A percentile compares a stretch with the other conserved stretches of the same genome.
These are phyloP conservation scores for Puccinellia tenuiflora DNA, from an alignment of 176 grass and related monocot genomes.

Conservation along the genomic window DNA sequence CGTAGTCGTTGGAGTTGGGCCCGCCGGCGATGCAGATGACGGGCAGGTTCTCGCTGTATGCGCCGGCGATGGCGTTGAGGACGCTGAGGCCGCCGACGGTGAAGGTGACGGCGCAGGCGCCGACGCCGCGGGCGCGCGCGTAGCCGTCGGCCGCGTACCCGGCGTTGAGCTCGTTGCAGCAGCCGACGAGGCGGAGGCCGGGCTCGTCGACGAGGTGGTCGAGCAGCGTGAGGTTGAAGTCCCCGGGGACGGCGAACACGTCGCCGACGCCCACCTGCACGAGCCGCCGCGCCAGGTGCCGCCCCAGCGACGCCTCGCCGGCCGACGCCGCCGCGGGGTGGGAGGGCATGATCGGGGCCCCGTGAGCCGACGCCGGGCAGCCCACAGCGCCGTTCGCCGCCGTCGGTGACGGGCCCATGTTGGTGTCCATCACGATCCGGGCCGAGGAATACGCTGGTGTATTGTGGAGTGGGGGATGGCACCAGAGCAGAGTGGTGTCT, in stretches of 20 bases:
- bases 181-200: conserved; percentile 73
- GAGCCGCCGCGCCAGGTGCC: conserved; percentile 66
- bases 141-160: conserved; percentile 89
- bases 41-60: conserved; percentile 91
- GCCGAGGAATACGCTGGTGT: not conserved
- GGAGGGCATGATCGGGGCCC: conserved; percentile 37
- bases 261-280: conserved; percentile 71
- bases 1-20: conserved; percentile 90
- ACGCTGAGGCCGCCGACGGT: conserved; percentile 92
- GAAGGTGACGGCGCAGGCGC: conserved; percentile 80
- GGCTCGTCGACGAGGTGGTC: conserved; percentile 85
- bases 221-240: conserved; percentile 94
- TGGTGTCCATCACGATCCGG: conserved; percentile 48
- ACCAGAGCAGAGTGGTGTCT: not conserved
- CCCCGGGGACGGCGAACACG: conserved; percentile 84
- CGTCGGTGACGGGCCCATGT: not conserved
- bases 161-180: conserved; percentile 92
- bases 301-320: conserved; percentile 56
- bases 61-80: conserved; percentile 89
- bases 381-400: conserved; percentile 29
- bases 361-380: conserved; percentile 27
- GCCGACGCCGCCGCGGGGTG: not conserved
- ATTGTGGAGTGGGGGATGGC: not conserved
- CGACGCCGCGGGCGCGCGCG: conserved; percentile 66
- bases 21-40: conserved; percentile 88